These are phyloP conservation scores for Lactuca sativa DNA, from an alignment of 129 eudicot species.

Conservation along the genomic window DNA sequence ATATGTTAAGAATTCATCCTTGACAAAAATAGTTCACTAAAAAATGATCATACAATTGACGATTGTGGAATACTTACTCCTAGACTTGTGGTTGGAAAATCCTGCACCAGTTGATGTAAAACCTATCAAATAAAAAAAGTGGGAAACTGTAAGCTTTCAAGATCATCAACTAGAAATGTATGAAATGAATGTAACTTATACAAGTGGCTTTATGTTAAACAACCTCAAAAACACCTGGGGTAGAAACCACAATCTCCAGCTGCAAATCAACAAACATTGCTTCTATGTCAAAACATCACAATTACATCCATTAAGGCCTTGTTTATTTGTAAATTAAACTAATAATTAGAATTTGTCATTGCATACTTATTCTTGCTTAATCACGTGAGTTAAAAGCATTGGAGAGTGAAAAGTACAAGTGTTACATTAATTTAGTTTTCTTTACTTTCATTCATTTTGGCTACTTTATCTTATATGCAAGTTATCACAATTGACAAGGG, in stretches of 20 bases:
- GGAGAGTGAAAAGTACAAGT: too few relatives aligned
- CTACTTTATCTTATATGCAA: too few relatives aligned
- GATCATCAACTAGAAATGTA: neutral
- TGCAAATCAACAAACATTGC: conserved; percentile 32
- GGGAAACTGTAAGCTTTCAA: conserved; percentile 6
- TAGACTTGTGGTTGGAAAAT: conserved; percentile 58
- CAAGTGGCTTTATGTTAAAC: conserved; percentile 15
- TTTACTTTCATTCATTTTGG: too few relatives aligned
- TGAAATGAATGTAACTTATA: neutral
- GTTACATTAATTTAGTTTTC: too few relatives aligned
- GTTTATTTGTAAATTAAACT: too few relatives aligned
- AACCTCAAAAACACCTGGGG: conserved; percentile 94
- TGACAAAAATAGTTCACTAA: neutral
- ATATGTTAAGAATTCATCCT: conserved; percentile 8
- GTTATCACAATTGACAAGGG: too few relatives aligned
- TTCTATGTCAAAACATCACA: conserved; percentile 7
- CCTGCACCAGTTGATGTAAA: conserved; percentile 56
- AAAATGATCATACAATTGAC: neutral
- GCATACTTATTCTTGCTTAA: too few relatives aligned
- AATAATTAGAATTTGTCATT: too few relatives aligned
- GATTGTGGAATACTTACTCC: conserved; percentile 58
- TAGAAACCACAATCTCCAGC: conserved; percentile 83
- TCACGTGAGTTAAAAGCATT: too few relatives aligned
- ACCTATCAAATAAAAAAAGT: conserved; percentile 40
- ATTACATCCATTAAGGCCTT: neutral